Percentiles rank a stretch among this genome's conserved stretches.
Conservation (phyloP, 108 stramenopile species). For the Skeletonema costatum region DNA sequence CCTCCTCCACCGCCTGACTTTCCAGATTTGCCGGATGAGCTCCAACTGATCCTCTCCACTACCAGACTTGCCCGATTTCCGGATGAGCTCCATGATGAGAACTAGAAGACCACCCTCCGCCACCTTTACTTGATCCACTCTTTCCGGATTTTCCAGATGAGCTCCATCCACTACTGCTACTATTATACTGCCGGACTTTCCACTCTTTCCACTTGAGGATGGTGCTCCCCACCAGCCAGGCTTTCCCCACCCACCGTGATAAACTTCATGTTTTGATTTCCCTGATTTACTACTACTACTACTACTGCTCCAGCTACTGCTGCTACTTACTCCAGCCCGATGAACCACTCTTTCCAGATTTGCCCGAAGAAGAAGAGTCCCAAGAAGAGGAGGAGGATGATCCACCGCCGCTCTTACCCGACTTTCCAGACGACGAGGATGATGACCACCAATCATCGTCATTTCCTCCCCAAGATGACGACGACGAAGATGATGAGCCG, state of each 20-base stretch:
- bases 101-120: too few species aligned
- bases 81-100: too few species aligned
- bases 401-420: too few species aligned
- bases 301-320: neutral
- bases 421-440: too few species aligned
- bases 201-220: constrained; percentile 4
- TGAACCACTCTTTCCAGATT: constrained; percentile 1
- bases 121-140: too few species aligned
- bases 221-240: neutral
- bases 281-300: neutral
- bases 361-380: neutral
- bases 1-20: too few species aligned
- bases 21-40: neutral
- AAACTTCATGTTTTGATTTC: neutral
- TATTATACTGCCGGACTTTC: neutral
- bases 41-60: neutral
- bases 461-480: neutral
- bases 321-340: neutral
- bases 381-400: too few species aligned
- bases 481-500: neutral
- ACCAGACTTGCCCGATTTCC: neutral
- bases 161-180: neutral
- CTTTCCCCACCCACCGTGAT: constrained; percentile 5
- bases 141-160: constrained; percentile 1
- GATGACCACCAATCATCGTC: too few species aligned